Base-by-base conservation (phyloP, 2,329 filamentous ascomycete genomes). In the Teratosphaeria viscida region DNA sequence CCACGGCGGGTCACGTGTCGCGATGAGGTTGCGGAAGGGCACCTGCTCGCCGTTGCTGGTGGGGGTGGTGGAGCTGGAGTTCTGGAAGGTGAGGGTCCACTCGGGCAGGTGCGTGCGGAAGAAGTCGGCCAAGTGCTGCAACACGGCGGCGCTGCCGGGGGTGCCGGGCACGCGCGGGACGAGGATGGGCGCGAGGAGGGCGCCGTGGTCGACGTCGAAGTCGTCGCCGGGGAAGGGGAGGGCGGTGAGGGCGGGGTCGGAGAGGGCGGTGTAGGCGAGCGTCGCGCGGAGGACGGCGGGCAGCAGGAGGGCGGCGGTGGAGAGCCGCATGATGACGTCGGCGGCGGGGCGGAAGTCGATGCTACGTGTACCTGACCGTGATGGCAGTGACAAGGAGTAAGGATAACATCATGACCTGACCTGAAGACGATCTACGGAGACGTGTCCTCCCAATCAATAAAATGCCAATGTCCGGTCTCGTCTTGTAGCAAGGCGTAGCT, bases 161-260 rank as follows among this genome's bases (percentile, higher is more conserved):
- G 91, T 95, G 16, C 92, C 94, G 6, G 94, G 89, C 0, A 99
- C 92, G 62, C 94, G 88, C 1, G 94, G 87, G 56, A 88, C 85
- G 58, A 99, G 80, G 67, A 99, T 92, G 1, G 92, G 94, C 3
- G 92, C 82, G 35, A 99, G 83, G 19, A 99, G 81, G 3, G 82
- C 78, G 65, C 91, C 90, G 37, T 79, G 81, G 61, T 87, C 75
- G 66, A 94, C 89, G 74, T 96, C 84, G 72, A 96, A 92, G 64
- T 74, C 68, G 61, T 71, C 64, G 61, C 84, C 85, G 1, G 86
- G 85, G n/a, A 81, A 82, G 12, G 90, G 89, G 16, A 99, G 82
- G 57, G 78, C 79, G 63, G 79, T 81, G 52, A 97, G 80, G 37
- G 88, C 86, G 59, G 83, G 81, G 75, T 96, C 88, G 39, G 90